Evolutionary conservation across 1,139 yeast species (phyloP), one percentile per base, ranked within the genome.

Genomic region (Blastobotrys elegans): DNA sequence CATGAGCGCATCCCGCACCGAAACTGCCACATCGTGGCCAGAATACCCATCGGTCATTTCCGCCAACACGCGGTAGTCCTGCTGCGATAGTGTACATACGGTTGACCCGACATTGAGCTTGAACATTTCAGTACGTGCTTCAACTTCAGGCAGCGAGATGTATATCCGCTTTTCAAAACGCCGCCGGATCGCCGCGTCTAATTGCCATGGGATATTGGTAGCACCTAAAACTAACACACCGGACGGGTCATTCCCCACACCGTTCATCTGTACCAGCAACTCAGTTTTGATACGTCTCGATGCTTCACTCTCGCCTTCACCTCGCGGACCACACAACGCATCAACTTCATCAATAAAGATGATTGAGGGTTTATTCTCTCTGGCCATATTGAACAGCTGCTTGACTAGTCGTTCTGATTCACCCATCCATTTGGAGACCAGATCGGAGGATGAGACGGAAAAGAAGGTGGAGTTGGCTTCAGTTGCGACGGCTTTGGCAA

Each of bases 371-470:
- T 88, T 89, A 61, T 83, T 85, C 65, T 92, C 98, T 56, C 97
- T 75, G 2, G 99, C 99, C 96, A 92, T 87, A 38, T 85, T 79
- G 67, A 92, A 92, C 55, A 92, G 73, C 63, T 92, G 97, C 64
- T 90, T 90, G 29, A 92, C 98, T 52, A 92, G 77, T 69, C 97
- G 80, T 68, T 92, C 97, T 26, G 92, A 82, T 65, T 92, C 98
- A 57, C 99, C 99, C 97, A 92, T 90, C 97, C 97, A 92, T 66
- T 92, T 94, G 55, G 95, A 84, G 3, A 94, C 97, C 60, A 92
- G 75, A 65, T 92, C 97, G 10, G 96, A 85, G 0, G 97, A 88
- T 16, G 96, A 85, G 2, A 92, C 96, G 3, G 96, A 86, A 67
- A 92, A 94, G 60, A 92, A 92, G 0, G 98, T 92, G 0, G 96